Conservation (phyloP, 2,329 filamentous ascomycete genomes). For the Botrytis hyacinthi region DNA sequence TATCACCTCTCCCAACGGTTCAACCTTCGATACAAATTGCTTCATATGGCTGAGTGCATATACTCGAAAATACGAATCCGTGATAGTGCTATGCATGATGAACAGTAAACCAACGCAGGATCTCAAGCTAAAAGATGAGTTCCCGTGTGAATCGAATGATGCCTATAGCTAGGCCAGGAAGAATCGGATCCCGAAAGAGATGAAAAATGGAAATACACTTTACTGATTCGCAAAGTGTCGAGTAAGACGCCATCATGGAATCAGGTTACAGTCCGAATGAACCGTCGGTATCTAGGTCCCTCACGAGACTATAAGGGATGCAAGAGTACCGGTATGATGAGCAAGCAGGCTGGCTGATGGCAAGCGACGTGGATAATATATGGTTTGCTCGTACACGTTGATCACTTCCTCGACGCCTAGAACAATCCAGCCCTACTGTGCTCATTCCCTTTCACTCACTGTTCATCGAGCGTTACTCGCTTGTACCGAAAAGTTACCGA, state of each 20-base stretch:
- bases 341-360: neutral
- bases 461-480: neutral
- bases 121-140: neutral
- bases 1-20: neutral
- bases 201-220: neutral
- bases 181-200: neutral
- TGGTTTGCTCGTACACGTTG: neutral
- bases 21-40: neutral
- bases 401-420: neutral
- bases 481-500: neutral
- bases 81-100: slow-evolving; percentile 1
- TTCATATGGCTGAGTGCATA: neutral
- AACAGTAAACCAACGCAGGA: neutral
- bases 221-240: neutral
- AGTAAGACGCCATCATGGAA: neutral
- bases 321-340: neutral
- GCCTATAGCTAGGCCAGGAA: neutral
- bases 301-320: neutral
- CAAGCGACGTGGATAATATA: neutral
- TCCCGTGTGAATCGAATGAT: neutral
- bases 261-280: neutral
- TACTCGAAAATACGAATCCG: neutral
- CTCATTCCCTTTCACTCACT: neutral
- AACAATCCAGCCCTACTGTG: slow-evolving; percentile 16
- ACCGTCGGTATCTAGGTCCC: neutral